Evolutionary conservation across 352 stramenopile genomes (phyloP), one percentile per base, ranked within the genome.

Genomic region (Phytopythium vexans): DNA sequence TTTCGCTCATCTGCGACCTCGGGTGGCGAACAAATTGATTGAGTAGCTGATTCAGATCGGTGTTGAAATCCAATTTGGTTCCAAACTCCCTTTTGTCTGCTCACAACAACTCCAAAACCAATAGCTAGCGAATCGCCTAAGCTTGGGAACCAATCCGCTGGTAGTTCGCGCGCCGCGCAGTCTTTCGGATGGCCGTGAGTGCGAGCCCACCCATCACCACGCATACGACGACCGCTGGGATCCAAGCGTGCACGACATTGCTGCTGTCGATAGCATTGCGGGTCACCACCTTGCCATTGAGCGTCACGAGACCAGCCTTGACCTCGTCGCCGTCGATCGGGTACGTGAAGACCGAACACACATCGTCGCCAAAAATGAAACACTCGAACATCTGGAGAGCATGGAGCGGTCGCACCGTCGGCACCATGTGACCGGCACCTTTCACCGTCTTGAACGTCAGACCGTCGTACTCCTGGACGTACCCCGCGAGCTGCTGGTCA

Each of bases 381-480:
- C 80, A 87, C 57, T 95, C 77, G 45, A 93, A 88, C 52, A 95
- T 79, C 61, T 87, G 66, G 36, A 92, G 73, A 8, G 74, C 77
- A 47, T 88, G 79, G n/a, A 88, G 64, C 32, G 85, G 85, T 21
- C 82, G 80, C 45, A 89, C 79, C 0, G 73, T 73, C 1, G 78
- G 78, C 45, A 97, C 91, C 80, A 97, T 94, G 68, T 97, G 90
- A 2, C 93, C 93, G 12, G 88, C 86, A 12, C 89, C 92, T 54
- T 95, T 93, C 60, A 98, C 92, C 0, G 91, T 98, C 52, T 96
- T 74, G 73, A 96, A 98, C 5, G 74, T 84, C 12, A 97, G 49
- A 4, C 82, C 84, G 2, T 96, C 63, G 63, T 87, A 97, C 58
- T 89, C 80, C 50, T 95, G 78, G 15, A 92, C 72, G 62, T 96